Conservation (phyloP, 805 yeast species). For the Candida patagonica region DNA sequence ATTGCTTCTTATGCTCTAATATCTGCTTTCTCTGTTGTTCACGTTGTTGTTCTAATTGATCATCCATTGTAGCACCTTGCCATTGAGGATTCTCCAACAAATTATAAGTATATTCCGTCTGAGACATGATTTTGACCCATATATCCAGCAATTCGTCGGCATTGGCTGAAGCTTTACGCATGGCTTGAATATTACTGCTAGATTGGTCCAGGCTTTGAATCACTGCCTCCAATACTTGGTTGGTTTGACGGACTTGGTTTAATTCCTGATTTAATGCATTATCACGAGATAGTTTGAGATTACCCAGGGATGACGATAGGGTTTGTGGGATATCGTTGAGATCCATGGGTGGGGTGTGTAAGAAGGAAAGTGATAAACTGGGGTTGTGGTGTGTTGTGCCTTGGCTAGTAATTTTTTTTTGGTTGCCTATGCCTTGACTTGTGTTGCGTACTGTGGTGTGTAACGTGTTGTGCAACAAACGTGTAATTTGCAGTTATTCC, state of each 20-base stretch:
- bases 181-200: conserved; percentile 11
- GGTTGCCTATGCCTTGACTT: no score
- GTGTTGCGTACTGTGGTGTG: no score
- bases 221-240: conserved; percentile 16
- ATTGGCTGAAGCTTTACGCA: conserved; percentile 17
- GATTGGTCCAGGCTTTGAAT: conserved; percentile 11
- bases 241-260: conserved; percentile 14
- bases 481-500: no score
- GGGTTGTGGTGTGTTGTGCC: no score
- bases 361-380: no score
- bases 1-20: conserved; percentile 12
- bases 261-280: conserved; percentile 11
- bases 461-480: no score
- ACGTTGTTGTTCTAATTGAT: conserved; percentile 18
- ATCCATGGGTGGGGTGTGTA: no score
- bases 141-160: conserved; percentile 23
- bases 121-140: conserved; percentile 26
- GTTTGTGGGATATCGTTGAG: not conserved
- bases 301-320: not conserved
- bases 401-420: no score
- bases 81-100: conserved; percentile 20
- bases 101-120: conserved; percentile 25
- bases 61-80: conserved; percentile 24
- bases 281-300: not conserved
- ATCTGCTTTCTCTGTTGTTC: conserved; percentile 10